Evolutionary conservation across 2,329 filamentous ascomycete species (phyloP).

Genomic region (Pestalotiopsis sp.): DNA sequence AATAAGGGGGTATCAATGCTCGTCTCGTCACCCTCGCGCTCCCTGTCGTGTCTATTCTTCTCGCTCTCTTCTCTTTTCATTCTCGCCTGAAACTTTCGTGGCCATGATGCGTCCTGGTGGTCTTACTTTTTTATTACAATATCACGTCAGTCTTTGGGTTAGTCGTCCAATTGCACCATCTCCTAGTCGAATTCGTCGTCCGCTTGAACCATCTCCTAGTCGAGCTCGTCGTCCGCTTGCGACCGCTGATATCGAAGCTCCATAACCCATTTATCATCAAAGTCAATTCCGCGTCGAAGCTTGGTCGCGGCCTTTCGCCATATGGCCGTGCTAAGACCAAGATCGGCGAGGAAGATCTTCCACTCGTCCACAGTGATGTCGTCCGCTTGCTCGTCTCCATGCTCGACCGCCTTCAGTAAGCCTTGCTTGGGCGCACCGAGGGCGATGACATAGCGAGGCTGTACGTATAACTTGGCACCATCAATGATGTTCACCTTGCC

Average conservation of each 20-base stretch:
- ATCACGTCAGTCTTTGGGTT: too few species aligned
- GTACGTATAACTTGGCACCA: constrained; percentile 77
- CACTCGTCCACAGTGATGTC: constrained; percentile 62
- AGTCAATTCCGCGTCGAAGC: constrained; percentile 82
- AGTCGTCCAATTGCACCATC: not conserved
- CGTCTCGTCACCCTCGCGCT: not conserved
- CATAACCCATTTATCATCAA: constrained; percentile 85
- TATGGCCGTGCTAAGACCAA: constrained; percentile 80
- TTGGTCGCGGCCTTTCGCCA: constrained; percentile 85
- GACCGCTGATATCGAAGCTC: constrained; percentile 58
- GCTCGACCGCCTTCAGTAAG: constrained; percentile 74
- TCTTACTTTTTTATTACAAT: not conserved
- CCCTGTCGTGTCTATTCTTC: not conserved
- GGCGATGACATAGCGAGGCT: constrained; percentile 80
- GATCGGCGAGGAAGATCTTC: constrained; percentile 83
- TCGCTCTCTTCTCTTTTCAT: not conserved
- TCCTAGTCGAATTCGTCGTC: not conserved
- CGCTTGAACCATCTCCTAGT: not conserved
- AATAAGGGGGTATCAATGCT: not conserved
- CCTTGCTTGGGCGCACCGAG: constrained; percentile 88
- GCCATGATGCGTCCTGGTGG: too few species aligned
- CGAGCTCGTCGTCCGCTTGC: constrained; percentile 10
- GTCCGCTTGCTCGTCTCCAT: constrained; percentile 53
- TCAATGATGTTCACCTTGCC: constrained; percentile 71
- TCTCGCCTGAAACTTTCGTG: not conserved